These are phyloP conservation scores for Phytopythium delawarense DNA, from an alignment of 352 stramenopile genomes.

Conservation along the genomic window DNA sequence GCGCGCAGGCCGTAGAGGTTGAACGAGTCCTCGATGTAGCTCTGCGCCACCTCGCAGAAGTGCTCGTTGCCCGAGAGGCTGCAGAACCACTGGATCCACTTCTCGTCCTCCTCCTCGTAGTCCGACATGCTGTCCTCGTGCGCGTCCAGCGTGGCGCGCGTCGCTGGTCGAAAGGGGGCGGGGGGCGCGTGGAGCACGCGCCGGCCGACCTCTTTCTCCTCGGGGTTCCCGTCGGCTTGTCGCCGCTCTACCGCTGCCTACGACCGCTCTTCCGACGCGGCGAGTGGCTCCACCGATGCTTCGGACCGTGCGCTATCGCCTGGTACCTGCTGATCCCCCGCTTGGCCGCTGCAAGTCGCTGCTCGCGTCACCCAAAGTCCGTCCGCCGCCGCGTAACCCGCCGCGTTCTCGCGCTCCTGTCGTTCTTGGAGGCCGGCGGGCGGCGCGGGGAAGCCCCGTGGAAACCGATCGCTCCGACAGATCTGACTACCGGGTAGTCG, in stretches of 20 bases:
- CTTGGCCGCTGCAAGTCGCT: conserved; percentile 1
- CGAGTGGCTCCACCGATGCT: neutral
- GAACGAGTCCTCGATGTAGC: conserved; percentile 94
- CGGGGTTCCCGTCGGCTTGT: neutral
- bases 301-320: neutral
- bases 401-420: conserved; percentile 6
- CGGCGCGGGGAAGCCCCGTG: neutral
- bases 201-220: conserved; percentile 4
- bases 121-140: conserved; percentile 65
- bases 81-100: conserved; percentile 93
- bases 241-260: neutral
- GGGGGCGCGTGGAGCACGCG: neutral
- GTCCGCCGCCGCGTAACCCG: neutral
- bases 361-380: neutral
- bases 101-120: conserved; percentile 90
- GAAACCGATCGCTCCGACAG: conserved; percentile 3
- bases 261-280: conserved; percentile 1
- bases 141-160: conserved; percentile 7
- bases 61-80: conserved; percentile 89
- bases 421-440: neutral
- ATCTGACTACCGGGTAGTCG: conserved; percentile 3
- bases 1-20: conserved; percentile 90
- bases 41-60: conserved; percentile 90
- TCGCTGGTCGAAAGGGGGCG: conserved; percentile 3
- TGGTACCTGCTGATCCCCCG: neutral